Percentiles rank a stretch among this genome's conserved stretches.
phyloP scores from a whole-genome alignment of 164 flowering plant species.

The Hamamelis virginiana region DNA sequence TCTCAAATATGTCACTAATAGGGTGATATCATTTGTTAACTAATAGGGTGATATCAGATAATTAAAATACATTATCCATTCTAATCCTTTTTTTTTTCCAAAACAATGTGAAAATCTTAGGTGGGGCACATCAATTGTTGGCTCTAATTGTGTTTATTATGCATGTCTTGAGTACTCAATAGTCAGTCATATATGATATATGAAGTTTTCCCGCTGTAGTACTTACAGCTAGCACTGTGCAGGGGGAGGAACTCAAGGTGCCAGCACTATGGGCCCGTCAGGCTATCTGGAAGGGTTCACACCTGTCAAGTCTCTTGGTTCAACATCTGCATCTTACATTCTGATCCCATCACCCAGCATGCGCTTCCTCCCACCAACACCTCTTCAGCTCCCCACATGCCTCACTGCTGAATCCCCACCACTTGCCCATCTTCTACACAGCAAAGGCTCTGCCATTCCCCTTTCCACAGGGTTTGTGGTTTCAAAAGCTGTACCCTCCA shows the following conservation, averaged over 20 bases:
- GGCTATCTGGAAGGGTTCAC: slow-evolving; percentile 79
- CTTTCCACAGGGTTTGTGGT: slow-evolving; percentile 90
- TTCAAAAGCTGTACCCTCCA: slow-evolving; percentile 84
- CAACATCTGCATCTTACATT: slow-evolving; percentile 66
- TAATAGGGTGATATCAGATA: neutral
- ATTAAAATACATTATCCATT: neutral
- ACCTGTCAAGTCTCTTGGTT: slow-evolving; percentile 87
- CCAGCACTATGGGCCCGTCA: slow-evolving; percentile 27
- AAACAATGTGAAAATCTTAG: neutral
- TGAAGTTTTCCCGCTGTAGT: neutral
- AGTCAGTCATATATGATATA: neutral
- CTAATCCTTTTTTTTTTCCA: neutral
- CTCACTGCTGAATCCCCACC: slow-evolving; percentile 97
- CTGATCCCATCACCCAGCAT: slow-evolving; percentile 85
- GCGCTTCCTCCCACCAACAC: slow-evolving; percentile 78
- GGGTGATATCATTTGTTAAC: no score
- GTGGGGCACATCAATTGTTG: neutral
- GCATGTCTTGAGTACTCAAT: neutral
- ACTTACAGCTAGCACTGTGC: slow-evolving; percentile 19
- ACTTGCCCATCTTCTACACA: slow-evolving; percentile 94
- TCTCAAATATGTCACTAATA: no score
- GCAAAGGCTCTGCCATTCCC: slow-evolving; percentile 91
- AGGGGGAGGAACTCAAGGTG: slow-evolving; percentile 64
- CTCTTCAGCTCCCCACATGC: slow-evolving; percentile 92
- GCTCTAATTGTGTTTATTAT: neutral